Evolutionary conservation across 2,329 filamentous ascomycete genomes (phyloP).

Genomic region (Colletotrichum chrysophilum): DNA sequence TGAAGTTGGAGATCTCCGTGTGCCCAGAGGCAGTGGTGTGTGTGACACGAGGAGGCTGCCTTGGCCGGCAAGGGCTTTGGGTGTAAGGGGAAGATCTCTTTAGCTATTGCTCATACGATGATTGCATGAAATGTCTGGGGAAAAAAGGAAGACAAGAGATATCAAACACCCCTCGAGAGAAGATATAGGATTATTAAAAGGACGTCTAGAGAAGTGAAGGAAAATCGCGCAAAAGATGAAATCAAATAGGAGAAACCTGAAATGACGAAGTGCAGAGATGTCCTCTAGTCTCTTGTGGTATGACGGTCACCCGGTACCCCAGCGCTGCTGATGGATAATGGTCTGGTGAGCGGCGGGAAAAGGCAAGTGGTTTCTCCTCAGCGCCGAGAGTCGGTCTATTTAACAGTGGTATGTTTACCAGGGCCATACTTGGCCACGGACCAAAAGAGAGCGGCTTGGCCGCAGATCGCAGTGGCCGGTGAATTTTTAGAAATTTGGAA

Average conservation of each 20-base stretch:
- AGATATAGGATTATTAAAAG: neutral
- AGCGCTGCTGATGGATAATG: constrained; percentile 18
- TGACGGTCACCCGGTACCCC: constrained; percentile 14
- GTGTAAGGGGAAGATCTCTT: neutral
- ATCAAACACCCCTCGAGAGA: neutral
- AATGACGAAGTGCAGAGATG: neutral
- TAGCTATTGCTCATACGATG: neutral
- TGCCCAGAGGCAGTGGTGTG: constrained; percentile 1
- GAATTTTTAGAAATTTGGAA: neutral
- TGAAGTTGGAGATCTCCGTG: neutral
- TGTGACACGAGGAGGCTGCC: constrained; percentile 6
- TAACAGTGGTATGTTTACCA: constrained; percentile 11
- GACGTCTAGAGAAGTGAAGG: neutral
- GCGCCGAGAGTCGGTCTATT: constrained; percentile 13
- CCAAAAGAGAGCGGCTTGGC: neutral
- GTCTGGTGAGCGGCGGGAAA: constrained; percentile 5
- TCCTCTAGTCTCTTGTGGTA: neutral
- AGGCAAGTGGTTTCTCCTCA: neutral
- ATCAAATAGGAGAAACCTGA: neutral
- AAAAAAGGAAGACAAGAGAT: neutral
- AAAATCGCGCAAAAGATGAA: constrained; percentile 1
- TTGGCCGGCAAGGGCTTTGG: constrained; percentile 14
- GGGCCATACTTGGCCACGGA: neutral
- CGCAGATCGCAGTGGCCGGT: neutral
- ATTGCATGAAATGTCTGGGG: neutral